Conservation (phyloP, 768 basidiomycete species). For the Chalciporus piperatus region DNA sequence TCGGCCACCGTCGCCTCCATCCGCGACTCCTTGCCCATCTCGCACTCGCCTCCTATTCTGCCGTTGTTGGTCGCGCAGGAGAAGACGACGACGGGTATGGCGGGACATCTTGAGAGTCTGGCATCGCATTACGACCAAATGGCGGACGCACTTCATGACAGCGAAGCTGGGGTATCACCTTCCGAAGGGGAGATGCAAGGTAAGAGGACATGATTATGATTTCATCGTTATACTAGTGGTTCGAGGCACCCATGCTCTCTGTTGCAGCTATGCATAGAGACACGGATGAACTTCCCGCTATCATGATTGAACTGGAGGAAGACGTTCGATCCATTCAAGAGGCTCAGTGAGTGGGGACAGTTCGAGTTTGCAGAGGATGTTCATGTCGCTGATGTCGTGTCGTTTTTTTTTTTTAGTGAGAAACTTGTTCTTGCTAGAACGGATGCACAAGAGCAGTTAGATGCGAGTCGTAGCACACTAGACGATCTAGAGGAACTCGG, state of each 20-base stretch:
- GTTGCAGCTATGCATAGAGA: slow-evolving; percentile 71
- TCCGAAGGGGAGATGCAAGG: slow-evolving; percentile 63
- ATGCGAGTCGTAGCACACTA: slow-evolving; percentile 47
- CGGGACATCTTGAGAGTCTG: slow-evolving; percentile 65
- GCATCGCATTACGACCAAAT: slow-evolving; percentile 78
- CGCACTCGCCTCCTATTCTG: slow-evolving; percentile 41
- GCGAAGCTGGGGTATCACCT: slow-evolving; percentile 66
- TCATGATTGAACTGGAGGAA: slow-evolving; percentile 71
- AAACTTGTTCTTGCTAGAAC: slow-evolving; percentile 45
- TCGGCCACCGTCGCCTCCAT: slow-evolving; percentile 54
- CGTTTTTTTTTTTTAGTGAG: slow-evolving; percentile 39
- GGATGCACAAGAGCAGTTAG: slow-evolving; percentile 44
- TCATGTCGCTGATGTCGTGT: too few relatives aligned
- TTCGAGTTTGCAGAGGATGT: too few relatives aligned
- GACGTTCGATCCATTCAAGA: slow-evolving; percentile 49
- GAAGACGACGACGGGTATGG: slow-evolving; percentile 61
- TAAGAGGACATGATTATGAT: too few relatives aligned
- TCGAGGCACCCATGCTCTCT: too few relatives aligned
- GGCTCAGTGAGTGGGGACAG: slow-evolving; percentile 48
- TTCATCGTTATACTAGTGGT: too few relatives aligned
- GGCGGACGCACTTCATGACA: slow-evolving; percentile 62
- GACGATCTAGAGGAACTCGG: slow-evolving; percentile 74
- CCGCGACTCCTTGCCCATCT: slow-evolving; percentile 46
- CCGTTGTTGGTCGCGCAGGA: slow-evolving; percentile 49
- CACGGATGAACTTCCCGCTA: slow-evolving; percentile 71